Percentiles rank a stretch among this genome's conserved stretches.
These are phyloP conservation scores for Tuber melanosporum DNA, from an alignment of 495 filamentous ascomycete genomes.

Conservation along the genomic window DNA sequence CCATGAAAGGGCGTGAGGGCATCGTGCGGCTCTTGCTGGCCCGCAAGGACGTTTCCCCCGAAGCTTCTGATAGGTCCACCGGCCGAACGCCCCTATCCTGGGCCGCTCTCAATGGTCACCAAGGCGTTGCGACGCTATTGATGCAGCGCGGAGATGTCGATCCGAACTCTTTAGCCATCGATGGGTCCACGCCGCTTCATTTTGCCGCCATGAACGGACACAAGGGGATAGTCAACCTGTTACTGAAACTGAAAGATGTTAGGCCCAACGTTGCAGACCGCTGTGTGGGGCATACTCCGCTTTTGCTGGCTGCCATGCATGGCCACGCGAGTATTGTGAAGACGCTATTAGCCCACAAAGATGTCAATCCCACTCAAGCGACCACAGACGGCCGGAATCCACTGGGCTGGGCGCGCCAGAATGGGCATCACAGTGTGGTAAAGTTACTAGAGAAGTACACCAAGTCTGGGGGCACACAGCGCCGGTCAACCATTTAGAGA, in stretches of 20 bases:
- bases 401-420: neutral
- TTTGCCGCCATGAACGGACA: slow-evolving; percentile 98
- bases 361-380: neutral
- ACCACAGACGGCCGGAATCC: neutral
- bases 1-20: neutral
- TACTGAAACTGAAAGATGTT: slow-evolving; percentile 56
- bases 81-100: neutral
- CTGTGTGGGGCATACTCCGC: neutral
- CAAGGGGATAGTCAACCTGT: slow-evolving; percentile 77
- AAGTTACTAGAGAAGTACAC: neutral
- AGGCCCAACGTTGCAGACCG: neutral
- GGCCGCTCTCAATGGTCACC: neutral
- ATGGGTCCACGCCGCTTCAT: slow-evolving; percentile 83
- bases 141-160: slow-evolving; percentile 57
- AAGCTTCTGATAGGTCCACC: neutral
- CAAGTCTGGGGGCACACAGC: neutral
- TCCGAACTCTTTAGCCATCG: slow-evolving; percentile 16
- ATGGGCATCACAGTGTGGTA: neutral
- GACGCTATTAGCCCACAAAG: neutral
- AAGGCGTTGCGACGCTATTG: neutral
- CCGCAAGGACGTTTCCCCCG: neutral
- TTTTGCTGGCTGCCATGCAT: neutral
- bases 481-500: neutral
- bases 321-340: neutral
- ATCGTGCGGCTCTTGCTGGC: neutral